Percentiles rank a stretch among this genome's conserved stretches.
These are phyloP conservation scores for Tricholoma saponaceum DNA, from an alignment of 768 basidiomycete genomes.

Conservation along the genomic window DNA sequence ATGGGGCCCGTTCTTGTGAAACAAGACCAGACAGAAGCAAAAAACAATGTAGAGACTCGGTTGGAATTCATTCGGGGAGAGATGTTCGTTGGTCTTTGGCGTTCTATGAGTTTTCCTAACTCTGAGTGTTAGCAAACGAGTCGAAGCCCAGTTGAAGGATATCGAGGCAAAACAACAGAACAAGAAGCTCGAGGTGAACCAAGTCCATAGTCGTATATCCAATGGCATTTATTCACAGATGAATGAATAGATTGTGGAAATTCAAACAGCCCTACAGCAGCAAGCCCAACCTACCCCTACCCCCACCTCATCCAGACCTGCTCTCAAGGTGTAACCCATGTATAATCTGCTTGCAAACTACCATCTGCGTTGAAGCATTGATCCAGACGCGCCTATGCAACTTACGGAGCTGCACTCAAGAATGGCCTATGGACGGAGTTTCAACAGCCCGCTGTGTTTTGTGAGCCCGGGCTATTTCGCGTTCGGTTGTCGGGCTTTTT, in stretches of 20 bases:
- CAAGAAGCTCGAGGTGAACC: constrained; percentile 75
- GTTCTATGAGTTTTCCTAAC: not conserved
- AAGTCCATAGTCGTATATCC: constrained; percentile 7
- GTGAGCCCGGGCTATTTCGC: constrained; percentile 34
- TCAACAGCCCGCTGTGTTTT: not conserved
- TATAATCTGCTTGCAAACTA: not conserved
- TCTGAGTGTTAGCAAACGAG: constrained; percentile 49
- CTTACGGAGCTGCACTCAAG: not conserved
- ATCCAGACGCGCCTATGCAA: not conserved
- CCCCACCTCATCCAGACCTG: constrained; percentile 7
- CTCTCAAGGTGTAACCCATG: constrained; percentile 4
- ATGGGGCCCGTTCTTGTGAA: constrained; percentile 88
- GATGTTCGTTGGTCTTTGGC: constrained; percentile 53
- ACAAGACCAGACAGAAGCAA: constrained; percentile 87
- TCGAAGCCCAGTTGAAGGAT: constrained; percentile 81
- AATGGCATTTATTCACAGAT: constrained; percentile 11
- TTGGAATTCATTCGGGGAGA: constrained; percentile 85
- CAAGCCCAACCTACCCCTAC: constrained; percentile 26
- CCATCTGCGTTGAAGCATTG: not conserved
- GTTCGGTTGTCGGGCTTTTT: constrained; percentile 64
- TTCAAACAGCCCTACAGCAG: constrained; percentile 55
- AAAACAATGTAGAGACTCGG: constrained; percentile 83
- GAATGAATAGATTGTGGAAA: constrained; percentile 53
- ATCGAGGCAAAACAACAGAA: constrained; percentile 71
- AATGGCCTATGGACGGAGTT: not conserved